A percentile compares a stretch with the other conserved stretches of the same genome.
Conservation (phyloP, 768 basidiomycete species). For the Lactarius quietus region DNA sequence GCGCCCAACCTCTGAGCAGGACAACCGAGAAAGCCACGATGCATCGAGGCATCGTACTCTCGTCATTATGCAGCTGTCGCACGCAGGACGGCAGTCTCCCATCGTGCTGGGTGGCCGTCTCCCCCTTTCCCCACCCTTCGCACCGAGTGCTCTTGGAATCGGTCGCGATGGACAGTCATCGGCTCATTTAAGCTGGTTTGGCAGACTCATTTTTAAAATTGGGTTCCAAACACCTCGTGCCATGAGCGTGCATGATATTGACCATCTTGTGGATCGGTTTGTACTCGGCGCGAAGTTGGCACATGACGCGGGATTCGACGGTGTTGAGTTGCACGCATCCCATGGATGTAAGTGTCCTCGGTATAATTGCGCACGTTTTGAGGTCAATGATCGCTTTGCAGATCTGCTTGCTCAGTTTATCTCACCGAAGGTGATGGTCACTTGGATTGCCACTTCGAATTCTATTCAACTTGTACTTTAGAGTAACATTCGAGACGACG, state of each 20-base stretch:
- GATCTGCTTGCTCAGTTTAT: slow-evolving; percentile 80
- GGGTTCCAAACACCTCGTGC: slow-evolving; percentile 61
- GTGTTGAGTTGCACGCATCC: slow-evolving; percentile 78
- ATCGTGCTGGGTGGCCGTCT: slow-evolving; percentile 67
- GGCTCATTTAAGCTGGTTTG: slow-evolving; percentile 30
- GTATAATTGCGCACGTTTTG: not conserved
- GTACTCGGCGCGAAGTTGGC: slow-evolving; percentile 65
- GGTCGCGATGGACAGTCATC: slow-evolving; percentile 30
- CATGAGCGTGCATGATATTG: slow-evolving; percentile 60
- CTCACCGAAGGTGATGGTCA: slow-evolving; percentile 54
- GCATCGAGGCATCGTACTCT: slow-evolving; percentile 13
- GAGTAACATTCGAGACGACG: slow-evolving; percentile 57
- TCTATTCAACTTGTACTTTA: slow-evolving; percentile 25
- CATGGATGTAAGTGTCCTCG: slow-evolving; percentile 68
- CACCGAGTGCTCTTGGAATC: slow-evolving; percentile 62
- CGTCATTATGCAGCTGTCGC: slow-evolving; percentile 75
- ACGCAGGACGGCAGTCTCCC: slow-evolving; percentile 78
- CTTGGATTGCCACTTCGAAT: not conserved
- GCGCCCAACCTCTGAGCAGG: slow-evolving; percentile 34
- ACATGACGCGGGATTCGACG: slow-evolving; percentile 71
- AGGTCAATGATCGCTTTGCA: slow-evolving; percentile 30
- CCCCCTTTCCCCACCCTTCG: slow-evolving; percentile 57
- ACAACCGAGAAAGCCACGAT: not conserved
- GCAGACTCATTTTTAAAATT: slow-evolving; percentile 41
- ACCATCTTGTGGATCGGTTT: slow-evolving; percentile 57